phyloP scores from a whole-genome alignment of 495 filamentous ascomycete species.

The Podospora appendiculata region DNA sequence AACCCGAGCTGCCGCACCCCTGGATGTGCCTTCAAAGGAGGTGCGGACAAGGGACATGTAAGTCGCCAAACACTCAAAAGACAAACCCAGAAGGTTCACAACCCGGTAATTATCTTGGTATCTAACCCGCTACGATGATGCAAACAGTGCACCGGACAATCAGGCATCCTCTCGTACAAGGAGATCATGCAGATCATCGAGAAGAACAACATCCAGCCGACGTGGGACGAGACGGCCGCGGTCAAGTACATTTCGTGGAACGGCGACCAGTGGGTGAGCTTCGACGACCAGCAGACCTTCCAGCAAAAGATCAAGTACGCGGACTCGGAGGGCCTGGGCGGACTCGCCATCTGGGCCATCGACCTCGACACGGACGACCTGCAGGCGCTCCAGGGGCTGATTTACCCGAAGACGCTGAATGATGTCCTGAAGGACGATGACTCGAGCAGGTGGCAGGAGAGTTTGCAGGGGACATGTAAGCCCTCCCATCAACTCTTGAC shows the following conservation, averaged over 20 bases:
- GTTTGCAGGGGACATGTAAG: background rate
- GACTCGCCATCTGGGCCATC: slow-evolving; percentile 31
- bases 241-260: slow-evolving; percentile 35
- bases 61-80: too few species aligned
- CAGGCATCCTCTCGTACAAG: slow-evolving; percentile 27
- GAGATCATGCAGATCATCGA: slow-evolving; percentile 33
- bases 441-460: background rate
- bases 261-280: slow-evolving; percentile 41
- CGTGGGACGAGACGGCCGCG: slow-evolving; percentile 17
- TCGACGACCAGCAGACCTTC: slow-evolving; percentile 35
- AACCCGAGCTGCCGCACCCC: slow-evolving; percentile 14
- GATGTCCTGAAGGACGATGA: background rate
- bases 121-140: too few species aligned
- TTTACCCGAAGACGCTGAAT: background rate
- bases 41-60: slow-evolving; percentile 16
- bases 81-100: too few species aligned
- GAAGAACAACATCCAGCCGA: slow-evolving; percentile 1
- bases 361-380: slow-evolving; percentile 17
- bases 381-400: slow-evolving; percentile 1
- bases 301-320: slow-evolving; percentile 33
- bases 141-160: slow-evolving; percentile 18
- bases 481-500: background rate
- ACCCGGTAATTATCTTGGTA: too few species aligned
- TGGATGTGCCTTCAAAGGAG: slow-evolving; percentile 22
- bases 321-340: slow-evolving; percentile 19